phyloP scores from a whole-genome alignment of 2,329 filamentous ascomycete species.

The Trematosphaeria pertusa region DNA sequence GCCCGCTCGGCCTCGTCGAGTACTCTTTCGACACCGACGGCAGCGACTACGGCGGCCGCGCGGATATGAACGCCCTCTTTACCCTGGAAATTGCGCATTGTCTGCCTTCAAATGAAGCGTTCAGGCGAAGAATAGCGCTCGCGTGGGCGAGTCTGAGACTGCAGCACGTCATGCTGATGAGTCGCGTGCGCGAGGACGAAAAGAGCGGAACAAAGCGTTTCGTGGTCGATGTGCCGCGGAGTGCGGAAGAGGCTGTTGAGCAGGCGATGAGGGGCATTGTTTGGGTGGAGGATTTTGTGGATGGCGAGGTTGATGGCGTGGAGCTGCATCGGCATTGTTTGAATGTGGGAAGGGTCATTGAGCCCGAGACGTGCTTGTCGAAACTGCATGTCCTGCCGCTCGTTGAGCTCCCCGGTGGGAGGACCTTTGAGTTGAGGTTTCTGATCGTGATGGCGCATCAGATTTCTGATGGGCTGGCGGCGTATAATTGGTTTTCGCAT shows the following conservation, averaged over 20 bases:
- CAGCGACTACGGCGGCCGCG: conserved; percentile 52
- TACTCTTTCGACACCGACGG: conserved; percentile 55
- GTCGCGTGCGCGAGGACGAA: conserved; percentile 31
- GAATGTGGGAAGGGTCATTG: conserved; percentile 50
- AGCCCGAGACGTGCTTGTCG: conserved; percentile 45
- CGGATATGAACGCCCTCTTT: conserved; percentile 52
- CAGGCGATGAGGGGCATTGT: conserved; percentile 39
- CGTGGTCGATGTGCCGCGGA: conserved; percentile 39
- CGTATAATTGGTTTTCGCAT: conserved; percentile 52
- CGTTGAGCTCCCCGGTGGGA: conserved; percentile 22
- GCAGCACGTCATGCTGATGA: conserved; percentile 49
- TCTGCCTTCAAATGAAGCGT: conserved; percentile 31
- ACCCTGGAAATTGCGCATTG: conserved; percentile 44
- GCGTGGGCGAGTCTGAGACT: conserved; percentile 51
- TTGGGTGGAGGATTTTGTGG: conserved; percentile 50
- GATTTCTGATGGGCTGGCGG: conserved; percentile 54
- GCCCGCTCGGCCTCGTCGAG: conserved; percentile 54
- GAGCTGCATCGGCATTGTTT: conserved; percentile 52
- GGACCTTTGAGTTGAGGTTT: conserved; percentile 42
- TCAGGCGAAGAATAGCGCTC: conserved; percentile 45
- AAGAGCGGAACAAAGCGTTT: conserved; percentile 36
- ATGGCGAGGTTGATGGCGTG: conserved; percentile 32
- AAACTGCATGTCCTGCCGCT: conserved; percentile 51
- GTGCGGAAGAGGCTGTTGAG: conserved; percentile 37
- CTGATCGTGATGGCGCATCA: conserved; percentile 53